Base-by-base conservation (phyloP, 352 stramenopile species). In the Thalassiosira exigua region DNA sequence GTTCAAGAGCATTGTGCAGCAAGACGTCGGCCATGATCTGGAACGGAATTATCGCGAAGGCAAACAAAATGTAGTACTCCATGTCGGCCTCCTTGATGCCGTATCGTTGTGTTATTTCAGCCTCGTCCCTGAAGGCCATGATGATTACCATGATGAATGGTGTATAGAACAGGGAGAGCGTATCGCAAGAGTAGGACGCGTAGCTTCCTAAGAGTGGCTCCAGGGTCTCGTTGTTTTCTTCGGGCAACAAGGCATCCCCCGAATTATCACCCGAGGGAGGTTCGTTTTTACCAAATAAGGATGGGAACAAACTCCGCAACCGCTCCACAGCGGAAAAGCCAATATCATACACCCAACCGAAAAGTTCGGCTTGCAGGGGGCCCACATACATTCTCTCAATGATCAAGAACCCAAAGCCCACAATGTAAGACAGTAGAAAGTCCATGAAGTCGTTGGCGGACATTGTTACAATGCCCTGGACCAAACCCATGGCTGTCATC, bases 71-170 rank as follows among this genome's bases (percentile, higher is more conserved):
- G 84, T 98, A 99, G 65, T 98, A 98, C 77, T 98, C 92, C 95
- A 99, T 98, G 75, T 99, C 96, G 66, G 98, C 96, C 65, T 98
- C 94, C 61, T 96, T 95, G 79, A 99, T 99, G 60, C 94, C 95
- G 83, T 99, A 99, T 24, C 97, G 61, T 44, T 96, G 96, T 3
- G 96, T 95, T 27, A 99, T 94, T 74, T 94, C 90, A 1, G 96
- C 87, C 86, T 98, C 96, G 0, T 97, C 87, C 36, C 96, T 93
- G 72, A 98, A 99, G 32, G 94, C 86, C 90, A 98, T 98, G 76
- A 99, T 95, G 53, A 99, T 84, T 1, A 97, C 52, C 71, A 99
- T 98, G 44, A 98, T 78, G 46, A 98, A 95, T 3, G 96, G 95
- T 52, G 96, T 93, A 82, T 98, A 98, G 61, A 98, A 96, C 19